Evolutionary conservation across 2,329 filamentous ascomycete species (phyloP).

Genomic region (Alternaria rosae): DNA sequence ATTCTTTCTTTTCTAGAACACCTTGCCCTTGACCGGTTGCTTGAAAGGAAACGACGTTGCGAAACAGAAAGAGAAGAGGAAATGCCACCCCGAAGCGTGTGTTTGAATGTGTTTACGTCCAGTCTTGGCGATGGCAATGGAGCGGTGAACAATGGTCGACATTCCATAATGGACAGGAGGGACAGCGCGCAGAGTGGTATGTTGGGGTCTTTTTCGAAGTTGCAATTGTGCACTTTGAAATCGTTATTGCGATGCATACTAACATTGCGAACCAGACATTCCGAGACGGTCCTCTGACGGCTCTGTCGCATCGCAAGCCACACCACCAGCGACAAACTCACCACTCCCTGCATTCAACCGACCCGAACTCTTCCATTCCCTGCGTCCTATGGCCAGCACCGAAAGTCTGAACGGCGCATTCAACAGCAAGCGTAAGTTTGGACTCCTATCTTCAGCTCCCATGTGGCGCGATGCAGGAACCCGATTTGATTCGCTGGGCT

Average conservation of each 20-base stretch:
- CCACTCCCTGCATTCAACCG: conserved; percentile 32
- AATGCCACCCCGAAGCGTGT: conserved; percentile 48
- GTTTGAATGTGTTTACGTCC: conserved; percentile 48
- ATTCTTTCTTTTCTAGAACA: conserved; percentile 13
- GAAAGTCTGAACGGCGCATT: conserved; percentile 33
- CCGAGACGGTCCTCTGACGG: conserved; percentile 31
- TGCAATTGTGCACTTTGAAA: background rate
- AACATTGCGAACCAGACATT: conserved; percentile 21
- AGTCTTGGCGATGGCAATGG: conserved; percentile 39
- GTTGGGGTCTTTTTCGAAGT: conserved; percentile 2
- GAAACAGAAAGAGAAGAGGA: conserved; percentile 22
- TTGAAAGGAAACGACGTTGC: conserved; percentile 10
- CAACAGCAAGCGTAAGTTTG: conserved; percentile 35
- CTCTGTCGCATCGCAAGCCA: conserved; percentile 27
- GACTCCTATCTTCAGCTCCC: conserved; percentile 9
- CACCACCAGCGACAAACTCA: conserved; percentile 20
- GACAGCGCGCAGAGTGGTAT: conserved; percentile 42
- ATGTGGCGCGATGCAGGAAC: conserved; percentile 37
- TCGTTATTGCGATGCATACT: conserved; percentile 4
- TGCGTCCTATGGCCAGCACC: conserved; percentile 35
- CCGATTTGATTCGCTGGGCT: conserved; percentile 28
- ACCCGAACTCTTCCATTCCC: conserved; percentile 31
- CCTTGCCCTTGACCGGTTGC: conserved; percentile 14
- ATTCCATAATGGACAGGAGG: conserved; percentile 29
- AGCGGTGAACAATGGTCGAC: conserved; percentile 37